Percentiles rank a stretch among this genome's conserved stretches.
phyloP scores from a whole-genome alignment of 208 protist species.

The Kentomonas sorsogonicus region DNA sequence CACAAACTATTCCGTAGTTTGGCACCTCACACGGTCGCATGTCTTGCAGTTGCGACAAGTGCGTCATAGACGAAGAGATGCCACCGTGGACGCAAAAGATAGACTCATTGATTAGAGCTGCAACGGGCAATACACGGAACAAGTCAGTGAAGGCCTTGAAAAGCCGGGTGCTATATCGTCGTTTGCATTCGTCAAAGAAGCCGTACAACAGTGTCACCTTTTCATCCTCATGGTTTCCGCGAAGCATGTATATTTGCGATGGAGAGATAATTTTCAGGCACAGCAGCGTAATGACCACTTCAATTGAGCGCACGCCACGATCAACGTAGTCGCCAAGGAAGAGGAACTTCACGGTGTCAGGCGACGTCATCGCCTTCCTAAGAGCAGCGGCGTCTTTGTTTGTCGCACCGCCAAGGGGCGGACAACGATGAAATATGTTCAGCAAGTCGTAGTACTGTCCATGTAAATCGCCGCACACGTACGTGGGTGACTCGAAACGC shows the following conservation, averaged over 20 bases:
- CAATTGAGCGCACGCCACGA: conserved; percentile 94
- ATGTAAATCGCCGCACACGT: conserved; percentile 97
- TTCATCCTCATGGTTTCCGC: conserved; percentile 99
- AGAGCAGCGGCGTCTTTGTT: not conserved
- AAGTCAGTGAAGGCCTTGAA: conserved; percentile 99
- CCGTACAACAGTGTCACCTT: conserved; percentile 99
- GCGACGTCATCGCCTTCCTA: conserved; percentile 47
- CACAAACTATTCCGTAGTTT: conserved; percentile 97
- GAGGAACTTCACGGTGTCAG: too few relatives aligned
- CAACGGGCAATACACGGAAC: conserved; percentile 98
- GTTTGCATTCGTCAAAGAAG: conserved; percentile 99
- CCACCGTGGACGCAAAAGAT: conserved; percentile 99
- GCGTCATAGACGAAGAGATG: conserved; percentile 92
- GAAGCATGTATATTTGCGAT: conserved; percentile 96
- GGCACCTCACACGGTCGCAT: conserved; percentile 97
- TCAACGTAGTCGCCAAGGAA: conserved; percentile 96
- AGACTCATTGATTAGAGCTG: conserved; percentile 96
- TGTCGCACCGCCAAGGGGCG: conserved; percentile 49
- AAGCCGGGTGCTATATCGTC: conserved; percentile 94
- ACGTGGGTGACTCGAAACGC: conserved; percentile 83
- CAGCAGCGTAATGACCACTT: conserved; percentile 91
- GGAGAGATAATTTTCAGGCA: conserved; percentile 97
- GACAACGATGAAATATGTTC: conserved; percentile 92
- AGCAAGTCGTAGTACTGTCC: conserved; percentile 97
- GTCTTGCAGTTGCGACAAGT: conserved; percentile 89